phyloP scores from a whole-genome alignment of 179 eudicot genomes.

The Patellifolia procumbens region DNA sequence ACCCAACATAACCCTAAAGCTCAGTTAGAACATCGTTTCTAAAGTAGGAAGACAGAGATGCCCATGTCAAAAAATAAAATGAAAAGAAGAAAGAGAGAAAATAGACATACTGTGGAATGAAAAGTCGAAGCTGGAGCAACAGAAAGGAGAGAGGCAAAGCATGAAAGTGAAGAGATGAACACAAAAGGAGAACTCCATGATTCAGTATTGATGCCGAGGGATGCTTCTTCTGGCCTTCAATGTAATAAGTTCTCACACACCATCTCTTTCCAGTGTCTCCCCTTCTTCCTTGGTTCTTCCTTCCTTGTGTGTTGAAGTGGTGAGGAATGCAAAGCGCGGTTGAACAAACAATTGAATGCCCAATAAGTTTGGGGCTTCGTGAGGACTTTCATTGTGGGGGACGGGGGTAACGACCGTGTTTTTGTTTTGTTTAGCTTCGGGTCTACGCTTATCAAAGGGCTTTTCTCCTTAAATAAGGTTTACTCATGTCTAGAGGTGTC shows the following conservation, averaged over 20 bases:
- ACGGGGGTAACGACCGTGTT: no score
- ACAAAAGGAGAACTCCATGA: constrained; percentile 1
- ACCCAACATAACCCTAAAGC: constrained; percentile 8
- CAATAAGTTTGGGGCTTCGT: no score
- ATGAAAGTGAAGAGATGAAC: constrained; percentile 20
- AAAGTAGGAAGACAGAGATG: no score
- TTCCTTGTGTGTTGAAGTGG: neutral
- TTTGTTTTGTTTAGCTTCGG: no score
- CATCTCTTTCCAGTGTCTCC: neutral
- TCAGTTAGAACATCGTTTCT: neutral
- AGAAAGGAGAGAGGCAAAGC: constrained; percentile 12
- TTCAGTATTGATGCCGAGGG: no score
- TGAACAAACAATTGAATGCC: constrained; percentile 1
- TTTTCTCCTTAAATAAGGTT: no score
- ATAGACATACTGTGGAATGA: constrained; percentile 27
- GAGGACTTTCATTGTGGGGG: no score
- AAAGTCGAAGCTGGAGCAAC: constrained; percentile 18
- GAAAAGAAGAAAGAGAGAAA: constrained; percentile 11
- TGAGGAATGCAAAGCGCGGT: constrained; percentile 5
- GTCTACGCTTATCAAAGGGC: no score
- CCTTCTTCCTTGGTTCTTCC: neutral
- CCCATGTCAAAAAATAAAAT: neutral
- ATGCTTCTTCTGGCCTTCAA: no score
- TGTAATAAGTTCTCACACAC: neutral
- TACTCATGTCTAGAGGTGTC: no score